Conservation (phyloP, 2,329 filamentous ascomycete species). For the Penicillium glabrum region DNA sequence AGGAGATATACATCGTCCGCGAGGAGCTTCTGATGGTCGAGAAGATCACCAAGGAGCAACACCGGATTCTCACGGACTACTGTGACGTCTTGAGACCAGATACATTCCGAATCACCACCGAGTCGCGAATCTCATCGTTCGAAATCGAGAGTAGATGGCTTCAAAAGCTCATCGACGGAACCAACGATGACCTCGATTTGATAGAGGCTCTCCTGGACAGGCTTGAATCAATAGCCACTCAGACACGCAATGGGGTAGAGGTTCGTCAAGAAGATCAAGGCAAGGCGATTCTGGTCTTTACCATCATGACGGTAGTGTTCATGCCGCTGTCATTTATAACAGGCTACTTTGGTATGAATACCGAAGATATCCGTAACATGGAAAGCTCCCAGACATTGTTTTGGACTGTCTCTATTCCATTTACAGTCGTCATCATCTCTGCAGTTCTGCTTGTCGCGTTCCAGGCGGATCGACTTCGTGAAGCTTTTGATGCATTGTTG, state of each 20-base stretch:
- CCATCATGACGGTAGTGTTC: constrained; percentile 32
- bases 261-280: not conserved
- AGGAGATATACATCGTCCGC: not conserved
- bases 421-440: not conserved
- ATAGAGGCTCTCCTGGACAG: not conserved
- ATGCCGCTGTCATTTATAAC: constrained; percentile 33
- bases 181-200: not conserved
- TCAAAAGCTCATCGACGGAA: not conserved
- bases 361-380: constrained; percentile 25
- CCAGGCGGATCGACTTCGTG: not conserved
- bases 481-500: not conserved
- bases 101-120: not conserved
- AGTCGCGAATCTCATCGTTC: not conserved
- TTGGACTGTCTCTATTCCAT: constrained; percentile 14
- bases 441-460: not conserved
- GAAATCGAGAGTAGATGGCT: not conserved
- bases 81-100: not conserved
- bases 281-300: constrained; percentile 32
- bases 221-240: not conserved
- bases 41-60: not conserved
- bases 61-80: not conserved
- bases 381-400: constrained; percentile 19
- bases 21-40: constrained; percentile 2
- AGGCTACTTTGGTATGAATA: constrained; percentile 35
- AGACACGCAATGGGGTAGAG: not conserved